phyloP scores from a whole-genome alignment of 768 basidiomycete genomes.

The Leccinum uliginosum region DNA sequence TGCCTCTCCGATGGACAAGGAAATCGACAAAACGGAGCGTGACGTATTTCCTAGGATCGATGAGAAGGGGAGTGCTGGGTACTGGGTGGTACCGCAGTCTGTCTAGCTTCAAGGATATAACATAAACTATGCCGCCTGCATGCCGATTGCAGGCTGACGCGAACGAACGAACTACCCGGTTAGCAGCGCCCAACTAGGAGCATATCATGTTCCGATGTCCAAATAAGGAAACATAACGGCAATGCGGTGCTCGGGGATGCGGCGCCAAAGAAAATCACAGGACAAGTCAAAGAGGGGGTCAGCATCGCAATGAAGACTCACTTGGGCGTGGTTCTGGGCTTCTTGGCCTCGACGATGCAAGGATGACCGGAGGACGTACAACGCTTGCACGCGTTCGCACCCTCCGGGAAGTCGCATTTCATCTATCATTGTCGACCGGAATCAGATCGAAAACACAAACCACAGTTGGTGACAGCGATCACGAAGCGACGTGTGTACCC shows the following conservation, averaged over 20 bases:
- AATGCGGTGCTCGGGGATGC: slow-evolving; percentile 23
- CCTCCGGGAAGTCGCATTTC: slow-evolving; percentile 79
- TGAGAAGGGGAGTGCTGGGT: background rate
- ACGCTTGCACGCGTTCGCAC: slow-evolving; percentile 72
- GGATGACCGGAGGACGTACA: slow-evolving; percentile 69
- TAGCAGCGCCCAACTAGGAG: slow-evolving; percentile 16
- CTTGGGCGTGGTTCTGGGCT: slow-evolving; percentile 77
- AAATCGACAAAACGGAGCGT: background rate
- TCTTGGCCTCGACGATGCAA: slow-evolving; percentile 81
- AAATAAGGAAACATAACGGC: slow-evolving; percentile 22
- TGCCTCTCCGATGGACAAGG: slow-evolving; percentile 8
- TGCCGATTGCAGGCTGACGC: slow-evolving; percentile 13
- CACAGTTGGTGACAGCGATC: slow-evolving; percentile 4
- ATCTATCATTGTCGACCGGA: slow-evolving; percentile 45
- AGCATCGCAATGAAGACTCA: slow-evolving; percentile 42
- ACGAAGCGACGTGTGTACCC: background rate
- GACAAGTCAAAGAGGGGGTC: background rate
- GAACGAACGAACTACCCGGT: slow-evolving; percentile 9
- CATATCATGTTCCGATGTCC: slow-evolving; percentile 18
- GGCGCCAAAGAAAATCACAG: background rate
- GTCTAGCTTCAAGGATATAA: slow-evolving; percentile 12
- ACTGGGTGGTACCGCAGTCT: slow-evolving; percentile 4
- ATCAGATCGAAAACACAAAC: slow-evolving; percentile 10
- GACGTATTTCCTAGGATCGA: background rate
- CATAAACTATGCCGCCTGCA: slow-evolving; percentile 6